Evolutionary conservation across 2,329 filamentous ascomycete genomes (phyloP).

Genomic region (Huntiella savannae): DNA sequence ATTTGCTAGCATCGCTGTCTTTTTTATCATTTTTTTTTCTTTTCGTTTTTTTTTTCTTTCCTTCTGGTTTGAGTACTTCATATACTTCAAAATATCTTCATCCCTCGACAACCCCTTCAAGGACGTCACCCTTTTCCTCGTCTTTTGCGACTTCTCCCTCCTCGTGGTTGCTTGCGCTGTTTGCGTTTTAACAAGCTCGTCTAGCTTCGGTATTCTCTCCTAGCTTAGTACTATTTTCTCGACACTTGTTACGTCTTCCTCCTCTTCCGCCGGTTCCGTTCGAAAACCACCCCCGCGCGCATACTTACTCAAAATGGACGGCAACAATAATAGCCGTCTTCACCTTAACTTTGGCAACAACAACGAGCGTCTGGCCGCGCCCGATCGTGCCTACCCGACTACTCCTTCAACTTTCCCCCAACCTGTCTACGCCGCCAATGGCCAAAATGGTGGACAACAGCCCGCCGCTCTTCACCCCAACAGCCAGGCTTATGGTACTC

Average conservation of each 20-base stretch:
- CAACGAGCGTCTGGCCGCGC: slow-evolving; percentile 41
- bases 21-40: slow-evolving; percentile 5
- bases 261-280: neutral
- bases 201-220: neutral
- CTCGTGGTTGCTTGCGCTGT: neutral
- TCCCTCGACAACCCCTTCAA: no score
- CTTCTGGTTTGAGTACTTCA: neutral
- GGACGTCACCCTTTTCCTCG: neutral
- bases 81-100: neutral
- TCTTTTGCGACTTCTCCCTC: neutral
- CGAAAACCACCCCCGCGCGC: neutral
- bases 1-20: slow-evolving; percentile 2
- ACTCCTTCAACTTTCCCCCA: slow-evolving; percentile 94
- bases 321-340: slow-evolving; percentile 41
- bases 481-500: slow-evolving; percentile 22
- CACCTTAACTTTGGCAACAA: slow-evolving; percentile 48
- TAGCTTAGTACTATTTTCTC: neutral
- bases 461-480: slow-evolving; percentile 12
- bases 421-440: slow-evolving; percentile 42
- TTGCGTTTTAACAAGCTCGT: no score
- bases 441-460: slow-evolving; percentile 20
- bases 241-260: neutral
- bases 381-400: slow-evolving; percentile 57
- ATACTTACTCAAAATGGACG: slow-evolving; percentile 27
- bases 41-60: neutral